Evolutionary conservation across 2,329 filamentous ascomycete species (phyloP).

Genomic region (Penicillium sp.): DNA sequence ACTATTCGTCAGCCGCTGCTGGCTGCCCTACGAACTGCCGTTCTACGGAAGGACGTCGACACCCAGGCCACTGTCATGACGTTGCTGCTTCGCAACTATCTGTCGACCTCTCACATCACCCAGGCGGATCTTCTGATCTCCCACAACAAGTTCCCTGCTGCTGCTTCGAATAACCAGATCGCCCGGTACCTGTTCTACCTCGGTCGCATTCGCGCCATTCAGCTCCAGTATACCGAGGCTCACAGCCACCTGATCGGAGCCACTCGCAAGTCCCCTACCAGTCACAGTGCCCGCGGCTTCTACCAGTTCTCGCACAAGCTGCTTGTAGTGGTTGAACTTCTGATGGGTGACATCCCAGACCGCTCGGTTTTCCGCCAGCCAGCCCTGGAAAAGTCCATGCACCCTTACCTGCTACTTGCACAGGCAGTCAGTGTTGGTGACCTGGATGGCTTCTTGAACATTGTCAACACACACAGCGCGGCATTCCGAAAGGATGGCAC

Average conservation of each 20-base stretch:
- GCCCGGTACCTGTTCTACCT: conserved; percentile 97
- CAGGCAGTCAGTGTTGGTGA: conserved; percentile 97
- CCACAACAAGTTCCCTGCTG: conserved; percentile 92
- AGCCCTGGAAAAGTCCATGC: conserved; percentile 81
- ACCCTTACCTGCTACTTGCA: conserved; percentile 92
- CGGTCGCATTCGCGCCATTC: conserved; percentile 92
- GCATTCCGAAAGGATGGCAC: conserved; percentile 92
- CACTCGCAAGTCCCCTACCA: conserved; percentile 92
- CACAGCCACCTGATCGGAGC: conserved; percentile 92
- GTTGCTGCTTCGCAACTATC: conserved; percentile 90
- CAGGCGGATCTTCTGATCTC: conserved; percentile 95
- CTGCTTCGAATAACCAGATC: conserved; percentile 96
- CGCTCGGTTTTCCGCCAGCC: conserved; percentile 91
- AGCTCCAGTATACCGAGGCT: conserved; percentile 94
- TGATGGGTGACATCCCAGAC: conserved; percentile 99
- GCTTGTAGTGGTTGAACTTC: conserved; percentile 90
- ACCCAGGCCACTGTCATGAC: conserved; percentile 98
- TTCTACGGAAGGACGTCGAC: conserved; percentile 93
- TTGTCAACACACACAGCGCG: conserved; percentile 78
- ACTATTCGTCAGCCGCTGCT: conserved; percentile 84
- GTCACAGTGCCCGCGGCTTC: conserved; percentile 86
- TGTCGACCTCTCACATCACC: conserved; percentile 92
- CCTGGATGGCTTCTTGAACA: conserved; percentile 87
- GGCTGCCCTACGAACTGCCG: conserved; percentile 88
- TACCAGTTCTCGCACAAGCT: conserved; percentile 96